Conservation (phyloP, 2,329 filamentous ascomycete species). For the Fusarium sp. region DNA sequence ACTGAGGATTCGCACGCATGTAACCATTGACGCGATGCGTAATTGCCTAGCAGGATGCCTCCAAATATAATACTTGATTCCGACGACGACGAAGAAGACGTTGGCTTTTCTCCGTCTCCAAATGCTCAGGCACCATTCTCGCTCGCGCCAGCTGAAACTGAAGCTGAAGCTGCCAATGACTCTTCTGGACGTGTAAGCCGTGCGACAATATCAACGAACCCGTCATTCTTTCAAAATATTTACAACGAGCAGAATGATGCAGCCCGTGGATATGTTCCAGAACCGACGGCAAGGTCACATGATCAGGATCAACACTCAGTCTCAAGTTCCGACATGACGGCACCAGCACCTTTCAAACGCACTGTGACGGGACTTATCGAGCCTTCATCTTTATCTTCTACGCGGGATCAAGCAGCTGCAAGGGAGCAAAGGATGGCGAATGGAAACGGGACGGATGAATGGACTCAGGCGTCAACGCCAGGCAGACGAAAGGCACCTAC, state of each 20-base stretch:
- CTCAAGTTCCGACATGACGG: conserved; percentile 43
- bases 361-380: conserved; percentile 43
- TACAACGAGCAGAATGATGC: conserved; percentile 59
- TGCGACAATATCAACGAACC: conserved; percentile 58
- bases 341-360: conserved; percentile 44
- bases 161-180: conserved; percentile 17
- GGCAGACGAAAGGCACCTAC: conserved; percentile 40
- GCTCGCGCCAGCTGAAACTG: neutral
- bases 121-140: conserved; percentile 4
- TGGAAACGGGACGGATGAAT: conserved; percentile 35
- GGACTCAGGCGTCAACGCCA: conserved; percentile 51
- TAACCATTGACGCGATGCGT: conserved; percentile 7
- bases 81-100: conserved; percentile 53
- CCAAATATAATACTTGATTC: conserved; percentile 53
- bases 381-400: conserved; percentile 42
- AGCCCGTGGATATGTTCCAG: conserved; percentile 36
- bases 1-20: neutral
- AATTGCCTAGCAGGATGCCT: conserved; percentile 32
- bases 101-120: conserved; percentile 34
- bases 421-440: conserved; percentile 19
- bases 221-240: conserved; percentile 59
- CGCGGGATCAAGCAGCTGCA: conserved; percentile 45
- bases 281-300: conserved; percentile 9
- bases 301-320: conserved; percentile 15
- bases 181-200: conserved; percentile 44